phyloP scores from a whole-genome alignment of 345 rosid species.

The Corchorus capsularis region DNA sequence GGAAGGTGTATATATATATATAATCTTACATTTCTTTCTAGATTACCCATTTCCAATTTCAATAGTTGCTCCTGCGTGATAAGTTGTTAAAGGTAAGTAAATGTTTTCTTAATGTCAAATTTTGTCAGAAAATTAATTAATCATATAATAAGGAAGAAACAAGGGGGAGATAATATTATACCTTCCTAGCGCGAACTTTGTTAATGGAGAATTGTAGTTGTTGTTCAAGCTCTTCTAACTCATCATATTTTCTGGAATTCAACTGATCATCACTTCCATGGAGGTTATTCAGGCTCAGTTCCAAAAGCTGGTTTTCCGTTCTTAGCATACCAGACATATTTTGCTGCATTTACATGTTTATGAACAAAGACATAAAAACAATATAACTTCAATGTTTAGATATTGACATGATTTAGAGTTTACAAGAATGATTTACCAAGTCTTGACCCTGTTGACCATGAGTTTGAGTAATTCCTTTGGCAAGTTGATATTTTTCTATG shows the following conservation, averaged over 20 bases:
- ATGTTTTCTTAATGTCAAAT: too few relatives aligned
- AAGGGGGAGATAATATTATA: background rate
- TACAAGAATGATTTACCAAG: background rate
- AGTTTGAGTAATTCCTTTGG: background rate
- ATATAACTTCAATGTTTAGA: too few relatives aligned
- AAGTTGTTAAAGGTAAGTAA: background rate
- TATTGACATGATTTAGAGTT: too few relatives aligned
- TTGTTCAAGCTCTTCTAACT: slow-evolving; percentile 2
- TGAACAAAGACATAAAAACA: background rate
- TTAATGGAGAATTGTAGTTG: background rate
- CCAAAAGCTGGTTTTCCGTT: background rate
- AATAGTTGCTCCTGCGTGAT: background rate
- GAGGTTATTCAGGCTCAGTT: background rate
- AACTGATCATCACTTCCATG: background rate
- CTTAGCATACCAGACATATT: background rate
- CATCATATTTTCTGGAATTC: background rate
- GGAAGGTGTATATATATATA: background rate
- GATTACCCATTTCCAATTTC: background rate
- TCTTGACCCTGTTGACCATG: background rate
- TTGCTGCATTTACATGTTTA: background rate
- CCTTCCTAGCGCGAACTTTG: slow-evolving; percentile 4
- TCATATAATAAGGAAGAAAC: background rate
- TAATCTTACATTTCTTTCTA: background rate
- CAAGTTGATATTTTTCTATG: background rate
- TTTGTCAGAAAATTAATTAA: background rate